phyloP scores from a whole-genome alignment of 306 rosid genomes.

The Rubus idaeus region DNA sequence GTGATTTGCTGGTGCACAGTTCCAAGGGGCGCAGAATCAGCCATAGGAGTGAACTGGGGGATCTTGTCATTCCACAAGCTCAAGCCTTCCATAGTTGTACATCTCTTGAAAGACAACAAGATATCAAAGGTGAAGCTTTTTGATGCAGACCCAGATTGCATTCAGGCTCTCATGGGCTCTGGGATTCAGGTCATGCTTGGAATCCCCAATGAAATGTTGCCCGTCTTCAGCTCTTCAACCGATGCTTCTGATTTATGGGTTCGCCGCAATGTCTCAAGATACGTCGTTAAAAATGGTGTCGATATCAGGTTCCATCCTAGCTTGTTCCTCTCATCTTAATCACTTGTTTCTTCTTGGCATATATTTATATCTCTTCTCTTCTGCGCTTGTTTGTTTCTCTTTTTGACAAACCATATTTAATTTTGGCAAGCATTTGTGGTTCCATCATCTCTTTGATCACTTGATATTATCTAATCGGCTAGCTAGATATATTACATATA shows the following conservation, averaged over 20 bases:
- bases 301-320: slow-evolving; percentile 76
- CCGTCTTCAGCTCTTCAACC: slow-evolving; percentile 60
- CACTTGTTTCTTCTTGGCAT: not conserved
- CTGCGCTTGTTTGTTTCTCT: not conserved
- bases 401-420: not conserved
- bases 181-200: slow-evolving; percentile 87
- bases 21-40: slow-evolving; percentile 54
- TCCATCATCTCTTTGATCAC: too few relatives aligned
- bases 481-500: too few relatives aligned
- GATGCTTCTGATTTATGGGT: slow-evolving; percentile 78
- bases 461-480: too few relatives aligned
- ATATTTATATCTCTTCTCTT: not conserved
- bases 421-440: not conserved
- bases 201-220: slow-evolving; percentile 80
- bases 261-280: slow-evolving; percentile 67
- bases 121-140: slow-evolving; percentile 80
- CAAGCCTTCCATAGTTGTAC: slow-evolving; percentile 74
- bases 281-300: slow-evolving; percentile 66
- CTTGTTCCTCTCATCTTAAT: not conserved
- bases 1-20: slow-evolving; percentile 27
- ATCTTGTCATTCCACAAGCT: slow-evolving; percentile 64
- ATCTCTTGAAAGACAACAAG: slow-evolving; percentile 64
- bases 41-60: slow-evolving; percentile 90
- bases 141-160: slow-evolving; percentile 65
- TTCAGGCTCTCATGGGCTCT: slow-evolving; percentile 62